A percentile compares a stretch with the other conserved stretches of the same genome.
phyloP scores from a whole-genome alignment of 257 asterid species.

The Lithospermum erythrorhizon region DNA sequence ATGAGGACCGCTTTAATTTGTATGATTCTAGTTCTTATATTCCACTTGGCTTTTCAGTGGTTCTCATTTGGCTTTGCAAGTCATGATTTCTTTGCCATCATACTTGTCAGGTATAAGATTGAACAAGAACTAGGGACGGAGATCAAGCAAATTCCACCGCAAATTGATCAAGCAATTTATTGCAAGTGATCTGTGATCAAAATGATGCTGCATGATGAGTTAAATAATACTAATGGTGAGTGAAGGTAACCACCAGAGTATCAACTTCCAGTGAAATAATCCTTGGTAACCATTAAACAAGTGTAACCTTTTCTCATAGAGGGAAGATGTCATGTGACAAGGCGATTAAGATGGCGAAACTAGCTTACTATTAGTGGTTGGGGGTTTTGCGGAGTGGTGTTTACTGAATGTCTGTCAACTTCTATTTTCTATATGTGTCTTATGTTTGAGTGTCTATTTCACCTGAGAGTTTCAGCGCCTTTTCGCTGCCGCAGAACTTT shows the following conservation, averaged over 20 bases:
- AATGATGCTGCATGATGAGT: conserved; percentile 10
- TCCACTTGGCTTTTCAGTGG: conserved; percentile 1
- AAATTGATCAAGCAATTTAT: conserved; percentile 69
- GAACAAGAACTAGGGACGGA: conserved; percentile 92
- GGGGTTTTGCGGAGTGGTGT: no score
- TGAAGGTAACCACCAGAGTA: background rate
- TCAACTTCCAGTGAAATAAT: no score
- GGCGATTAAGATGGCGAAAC: background rate
- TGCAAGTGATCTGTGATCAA: conserved; percentile 37
- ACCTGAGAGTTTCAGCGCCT: conserved; percentile 2
- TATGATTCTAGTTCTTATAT: conserved; percentile 28
- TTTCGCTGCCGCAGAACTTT: background rate
- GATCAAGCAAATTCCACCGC: conserved; percentile 86
- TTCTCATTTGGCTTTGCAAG: conserved; percentile 4
- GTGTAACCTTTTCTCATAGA: no score
- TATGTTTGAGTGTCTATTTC: background rate
- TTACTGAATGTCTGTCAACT: background rate
- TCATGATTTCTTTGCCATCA: conserved; percentile 3
- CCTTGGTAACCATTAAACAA: no score
- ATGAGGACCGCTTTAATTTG: conserved; percentile 80
- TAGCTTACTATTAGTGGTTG: background rate
- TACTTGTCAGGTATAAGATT: conserved; percentile 55
- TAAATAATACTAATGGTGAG: conserved; percentile 25
- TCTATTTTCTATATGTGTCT: background rate
- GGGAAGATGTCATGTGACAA: background rate